phyloP scores from a whole-genome alignment of 2,329 filamentous ascomycete species.

The Moelleriella libera region DNA sequence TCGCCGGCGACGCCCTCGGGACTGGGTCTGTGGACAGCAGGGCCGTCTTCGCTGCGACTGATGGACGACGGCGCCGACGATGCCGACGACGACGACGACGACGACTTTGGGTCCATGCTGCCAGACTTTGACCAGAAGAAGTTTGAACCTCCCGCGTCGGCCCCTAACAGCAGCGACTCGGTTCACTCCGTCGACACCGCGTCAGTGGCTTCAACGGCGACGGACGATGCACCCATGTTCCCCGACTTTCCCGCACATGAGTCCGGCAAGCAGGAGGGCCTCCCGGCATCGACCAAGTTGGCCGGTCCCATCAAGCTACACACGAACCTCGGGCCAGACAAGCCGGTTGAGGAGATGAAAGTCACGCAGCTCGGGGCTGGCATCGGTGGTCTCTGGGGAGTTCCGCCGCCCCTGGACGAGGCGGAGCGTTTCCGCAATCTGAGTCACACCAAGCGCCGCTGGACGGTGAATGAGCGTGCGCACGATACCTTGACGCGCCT shows the following conservation, averaged over 20 bases:
- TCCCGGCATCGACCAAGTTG: slow-evolving; percentile 13
- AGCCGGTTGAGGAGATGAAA: slow-evolving; percentile 15
- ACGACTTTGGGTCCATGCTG: slow-evolving; percentile 35
- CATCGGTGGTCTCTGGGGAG: slow-evolving; percentile 28
- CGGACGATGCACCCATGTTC: slow-evolving; percentile 5
- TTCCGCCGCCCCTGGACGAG: slow-evolving; percentile 27
- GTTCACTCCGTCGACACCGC: neutral
- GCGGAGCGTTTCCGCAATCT: slow-evolving; percentile 31
- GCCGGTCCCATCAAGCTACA: slow-evolving; percentile 21
- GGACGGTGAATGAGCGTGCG: slow-evolving; percentile 38
- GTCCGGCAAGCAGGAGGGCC: neutral
- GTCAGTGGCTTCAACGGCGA: neutral
- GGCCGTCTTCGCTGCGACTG: slow-evolving; percentile 26
- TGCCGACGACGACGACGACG: slow-evolving; percentile 30
- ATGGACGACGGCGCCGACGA: slow-evolving; percentile 32
- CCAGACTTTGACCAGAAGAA: slow-evolving; percentile 34
- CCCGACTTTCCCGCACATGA: neutral
- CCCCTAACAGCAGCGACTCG: slow-evolving; percentile 1
- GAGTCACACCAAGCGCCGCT: slow-evolving; percentile 34
- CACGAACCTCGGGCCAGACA: slow-evolving; percentile 16
- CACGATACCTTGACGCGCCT: neutral
- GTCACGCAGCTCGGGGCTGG: slow-evolving; percentile 22
- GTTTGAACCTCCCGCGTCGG: slow-evolving; percentile 7
- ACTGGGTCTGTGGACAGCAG: slow-evolving; percentile 18
- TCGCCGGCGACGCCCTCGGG: slow-evolving; percentile 8